Percentiles rank a stretch among this genome's conserved stretches.
Evolutionary conservation across 2,329 filamentous ascomycete genomes (phyloP).

Genomic region (Penicillium crustosum): DNA sequence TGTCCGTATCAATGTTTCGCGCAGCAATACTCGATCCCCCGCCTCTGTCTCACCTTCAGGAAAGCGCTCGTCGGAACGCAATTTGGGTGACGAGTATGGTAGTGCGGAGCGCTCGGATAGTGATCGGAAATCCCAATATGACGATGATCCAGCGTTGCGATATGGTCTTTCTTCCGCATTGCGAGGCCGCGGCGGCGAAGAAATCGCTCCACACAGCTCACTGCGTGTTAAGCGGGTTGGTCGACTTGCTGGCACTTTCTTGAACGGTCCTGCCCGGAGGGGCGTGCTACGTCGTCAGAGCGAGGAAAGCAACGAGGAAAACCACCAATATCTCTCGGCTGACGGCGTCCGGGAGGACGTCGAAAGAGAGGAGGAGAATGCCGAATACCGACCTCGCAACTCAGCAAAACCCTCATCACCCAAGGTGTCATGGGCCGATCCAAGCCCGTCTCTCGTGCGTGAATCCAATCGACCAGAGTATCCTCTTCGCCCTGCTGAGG

Average conservation of each 20-base stretch:
- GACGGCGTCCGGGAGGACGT: slow-evolving; percentile 30
- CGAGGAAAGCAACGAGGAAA: slow-evolving; percentile 60
- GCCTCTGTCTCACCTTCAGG: slow-evolving; percentile 40
- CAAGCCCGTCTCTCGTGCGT: slow-evolving; percentile 28
- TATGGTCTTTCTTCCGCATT: slow-evolving; percentile 39
- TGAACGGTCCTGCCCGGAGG: slow-evolving; percentile 76
- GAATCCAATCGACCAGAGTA: slow-evolving; percentile 27
- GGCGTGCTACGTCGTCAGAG: slow-evolving; percentile 63
- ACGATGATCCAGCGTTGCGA: slow-evolving; percentile 37
- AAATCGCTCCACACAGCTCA: slow-evolving; percentile 67
- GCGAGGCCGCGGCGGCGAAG: slow-evolving; percentile 57
- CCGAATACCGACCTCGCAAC: slow-evolving; percentile 27
- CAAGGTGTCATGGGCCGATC: slow-evolving; percentile 40
- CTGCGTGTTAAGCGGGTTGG: slow-evolving; percentile 75
- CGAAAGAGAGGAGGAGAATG: slow-evolving; percentile 31
- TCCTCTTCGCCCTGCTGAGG: slow-evolving; percentile 18
- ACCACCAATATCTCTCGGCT: slow-evolving; percentile 27
- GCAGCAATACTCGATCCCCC: slow-evolving; percentile 44
- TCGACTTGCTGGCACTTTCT: slow-evolving; percentile 71
- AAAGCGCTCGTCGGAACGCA: slow-evolving; percentile 32
- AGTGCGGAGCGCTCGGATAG: slow-evolving; percentile 38
- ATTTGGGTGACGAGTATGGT: slow-evolving; percentile 32
- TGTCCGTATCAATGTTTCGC: slow-evolving; percentile 43
- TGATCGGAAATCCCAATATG: slow-evolving; percentile 32
- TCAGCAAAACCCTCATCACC: slow-evolving; percentile 32